Evolutionary conservation across 306 rosid genomes (phyloP), one percentile per base, ranked within the genome.

Genomic region (Citrullus amarus): DNA sequence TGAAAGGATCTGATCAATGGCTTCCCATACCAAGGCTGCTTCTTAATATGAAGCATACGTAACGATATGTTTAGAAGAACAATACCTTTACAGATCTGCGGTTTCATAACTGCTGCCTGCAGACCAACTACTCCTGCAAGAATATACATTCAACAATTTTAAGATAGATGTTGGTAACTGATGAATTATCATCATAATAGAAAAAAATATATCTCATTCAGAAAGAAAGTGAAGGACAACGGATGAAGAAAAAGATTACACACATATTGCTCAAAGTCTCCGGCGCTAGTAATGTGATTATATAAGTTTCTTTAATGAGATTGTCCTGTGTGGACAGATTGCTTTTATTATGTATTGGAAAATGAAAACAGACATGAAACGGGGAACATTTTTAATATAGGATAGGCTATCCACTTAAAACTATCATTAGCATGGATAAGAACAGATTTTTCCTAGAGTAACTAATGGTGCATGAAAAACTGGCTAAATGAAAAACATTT

Each of bases 121-220:
- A 94, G 98, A 86, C 98, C 98, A 87, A 94, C 98, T 84, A 94
- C 87, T 80, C 98, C 98, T 92, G 79, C 65, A 82, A 76, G 79
- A 82, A 81, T 55, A 39, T 32, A 68, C 84, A 65, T 13, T 6
- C 55, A 51, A 80, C 55, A 39, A 44, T 41, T 58, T 63, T 38
- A 15, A 32, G 58, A 78, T 25, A 72, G 39, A 30, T 28, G 60
- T 14, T 39, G 16, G 36, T 32, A 63, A 36, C 32, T 6, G 76
- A 44, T 44, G 12, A 8, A 9, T 43, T 39, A n/a, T 67, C 73
- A 39, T 67, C 28, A 39, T 44, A 43, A 44, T 11, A 69, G 36
- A 69, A 43, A 2, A 68, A 68, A 43, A 10, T 44, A 39, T n/a
- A 20, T 20, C 53, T 20, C 34, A 0, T 11, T 4, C 5, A 18